Conservation (phyloP, 495 filamentous ascomycete species). For the Delitschia confertaspora region DNA sequence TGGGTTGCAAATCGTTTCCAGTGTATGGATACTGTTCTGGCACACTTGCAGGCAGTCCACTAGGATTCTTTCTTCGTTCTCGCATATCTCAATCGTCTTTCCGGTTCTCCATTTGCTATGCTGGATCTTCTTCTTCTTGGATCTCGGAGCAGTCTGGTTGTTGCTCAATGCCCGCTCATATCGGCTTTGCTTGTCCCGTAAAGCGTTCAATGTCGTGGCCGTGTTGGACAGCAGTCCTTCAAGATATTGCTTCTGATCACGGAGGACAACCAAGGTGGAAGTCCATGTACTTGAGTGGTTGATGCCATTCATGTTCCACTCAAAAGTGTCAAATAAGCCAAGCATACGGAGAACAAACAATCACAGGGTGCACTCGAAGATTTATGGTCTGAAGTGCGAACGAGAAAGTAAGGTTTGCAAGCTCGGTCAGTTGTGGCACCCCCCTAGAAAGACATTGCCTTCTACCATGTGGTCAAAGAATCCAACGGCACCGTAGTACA, state of each 20-base stretch:
- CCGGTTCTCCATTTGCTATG: conserved; percentile 20
- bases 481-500: too few species aligned
- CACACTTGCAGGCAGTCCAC: conserved; percentile 22
- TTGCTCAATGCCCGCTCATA: conserved; percentile 11
- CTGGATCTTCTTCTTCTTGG: conserved; percentile 23
- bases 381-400: conserved; percentile 6
- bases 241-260: conserved; percentile 15
- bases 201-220: conserved; percentile 15
- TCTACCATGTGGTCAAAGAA: too few species aligned
- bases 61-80: conserved; percentile 21
- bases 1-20: conserved; percentile 9
- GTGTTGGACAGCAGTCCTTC: conserved; percentile 21
- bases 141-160: conserved; percentile 5
- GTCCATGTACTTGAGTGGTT: conserved; percentile 7
- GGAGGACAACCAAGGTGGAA: conserved; percentile 2
- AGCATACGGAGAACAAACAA: conserved; percentile 1
- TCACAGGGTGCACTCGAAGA: conserved; percentile 1
- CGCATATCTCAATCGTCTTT: conserved; percentile 26
- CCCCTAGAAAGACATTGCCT: too few species aligned
- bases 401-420: too few species aligned
- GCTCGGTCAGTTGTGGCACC: too few species aligned
- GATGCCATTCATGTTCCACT: conserved; percentile 4
- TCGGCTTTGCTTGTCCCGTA: conserved; percentile 22
- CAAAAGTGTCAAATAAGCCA: conserved; percentile 11
- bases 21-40: conserved; percentile 12